Evolutionary conservation across 2,329 filamentous ascomycete genomes (phyloP), one percentile per base, ranked within the genome.

Genomic region (Xylogone sp.): DNA sequence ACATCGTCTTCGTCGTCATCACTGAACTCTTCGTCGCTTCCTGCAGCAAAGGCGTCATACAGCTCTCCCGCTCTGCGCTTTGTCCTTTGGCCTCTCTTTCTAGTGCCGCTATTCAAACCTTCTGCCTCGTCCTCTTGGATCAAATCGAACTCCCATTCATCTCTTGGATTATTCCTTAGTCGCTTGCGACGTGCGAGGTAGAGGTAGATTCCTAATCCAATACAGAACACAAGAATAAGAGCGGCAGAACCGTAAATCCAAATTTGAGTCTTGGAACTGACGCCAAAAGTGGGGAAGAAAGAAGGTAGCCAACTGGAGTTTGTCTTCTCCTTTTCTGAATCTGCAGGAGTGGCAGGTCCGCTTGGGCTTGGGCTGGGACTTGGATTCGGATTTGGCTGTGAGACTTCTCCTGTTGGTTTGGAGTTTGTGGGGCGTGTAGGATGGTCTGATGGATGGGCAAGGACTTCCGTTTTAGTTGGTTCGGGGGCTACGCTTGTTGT

Each of bases 11-110:
- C 75, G 51, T 76, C 72, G 18, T 68, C 70, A 10, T 72, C 68
- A 47, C 64, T 65, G 34, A 63, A 63, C 8, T 43, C 42, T 10
- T 94, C 92, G 52, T 93, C 93, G 54, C 81, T 84, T 48, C 91
- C 93, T 16, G 90, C 92, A 0, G 94, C 94, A 76, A 99, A 99
- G 3, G 94, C 94, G 75, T 99, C 94, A 68, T 99, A 99, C 43
- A 99, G 74, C 73, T 97, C 93, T 22, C 93, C 91, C 2, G 90
- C 94, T 19, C 90, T 75, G 58, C 75, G 67, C 68, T 70, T 78
- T 29, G 67, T 68, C 48, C 78, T 76, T 58, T 80, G 76, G 52
- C 75, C 74, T 18, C 72, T 62, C 59, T 73, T 74, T 59, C 69
- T 56, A 12, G 65, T 71, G 59, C 62, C 62, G 7, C 70, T 65